Evolutionary conservation across 1,284 basidiomycete species (phyloP), one percentile per base, ranked within the genome.

Genomic region (Blastosporella zonata): DNA sequence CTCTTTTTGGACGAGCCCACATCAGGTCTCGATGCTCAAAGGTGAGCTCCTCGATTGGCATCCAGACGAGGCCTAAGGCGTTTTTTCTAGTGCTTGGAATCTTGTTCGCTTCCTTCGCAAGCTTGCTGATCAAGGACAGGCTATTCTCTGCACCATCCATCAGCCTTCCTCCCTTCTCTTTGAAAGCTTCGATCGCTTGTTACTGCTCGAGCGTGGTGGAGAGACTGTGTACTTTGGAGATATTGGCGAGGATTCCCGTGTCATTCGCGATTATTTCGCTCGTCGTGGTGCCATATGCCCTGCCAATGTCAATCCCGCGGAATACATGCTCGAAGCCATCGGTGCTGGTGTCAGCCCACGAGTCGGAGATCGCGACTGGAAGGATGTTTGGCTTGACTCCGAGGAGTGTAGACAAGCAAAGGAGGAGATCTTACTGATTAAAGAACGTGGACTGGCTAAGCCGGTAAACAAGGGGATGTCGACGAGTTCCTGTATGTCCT

Each of bases 61-160:
- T 9, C 8, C 29, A 6, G 6, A 6, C 6, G n/a, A n/a, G n/a
- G n/a, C 12, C 29, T 31, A 12, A 31, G 7, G 12, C 13, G 13
- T 31, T 13, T 35, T 25, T 2, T 29, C 9, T n/a, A 70, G 83
- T 42, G 91, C 93, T 1, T 93, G 85, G 84, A 87, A 88, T 59
- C 74, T 95, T 38, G 81, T 94, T 35, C 82, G 87, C 20, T 87
- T 95, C 72, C 69, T 96, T 46, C 77, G 86, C 22, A 92, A 92
- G 63, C 79, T 96, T 27, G 90, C 91, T 3, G 81, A 87, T 56
- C 83, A 84, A 61, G 93, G 94, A 2, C 91, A 94, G 66, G 90
- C 91, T 15, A 87, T 87, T 46, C 64, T 77, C 52, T 87, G 69
- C 70, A 88, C 78, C 1, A 87, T 89, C 56, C 93, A 95, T 61